Evolutionary conservation across 2,329 filamentous ascomycete species (phyloP), one percentile per base, ranked within the genome.

Genomic region (Fusarium sacchari): DNA sequence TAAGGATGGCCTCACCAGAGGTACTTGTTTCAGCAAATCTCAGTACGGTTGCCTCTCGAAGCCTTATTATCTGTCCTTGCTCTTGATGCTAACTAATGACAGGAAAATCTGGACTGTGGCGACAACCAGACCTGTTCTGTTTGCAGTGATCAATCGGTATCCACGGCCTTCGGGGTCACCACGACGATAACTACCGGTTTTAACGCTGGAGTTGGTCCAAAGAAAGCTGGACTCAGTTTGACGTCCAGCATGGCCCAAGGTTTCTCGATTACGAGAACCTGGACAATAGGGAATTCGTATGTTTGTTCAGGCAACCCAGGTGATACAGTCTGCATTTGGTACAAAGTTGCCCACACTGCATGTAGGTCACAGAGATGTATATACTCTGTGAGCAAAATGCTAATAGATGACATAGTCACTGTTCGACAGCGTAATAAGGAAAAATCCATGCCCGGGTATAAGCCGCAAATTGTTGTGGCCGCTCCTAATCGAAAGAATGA

Each of bases 21-120:
- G 26, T 30, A n/a, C 26, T 0, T 12, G 0, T 30, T 0, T 6
- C 0, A 2, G 6, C 44, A 47, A 2, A 0, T 47, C 7, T 47
- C 44, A 1, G 44, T 47, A 12, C 0, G 44, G 3, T 30, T 22
- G 0, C 9, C 4, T 12, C 44, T 22, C 15, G 7, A 0, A 15
- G 18, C 18, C 18, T 22, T 47, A 28, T 22, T 28, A 4, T 47
- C 13, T 20, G 2, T 26, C 1, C 15, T 18, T 3, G 5, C 7
- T 28, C 12, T 14, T 44, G 4, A 26, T 26, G 17, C 24, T 44
- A 44, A 44, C 17, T 46, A 22, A 28, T 3, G 4, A 22, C 13
- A 46, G 44, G 44, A 22, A 0, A 6, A 1, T 46, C 0, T 28
- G 1, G 0, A 28, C 0, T 46, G 43, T 46, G 13, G 18, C 24